Evolutionary conservation across 2,329 filamentous ascomycete genomes (phyloP).

Genomic region (Fusarium sp.): DNA sequence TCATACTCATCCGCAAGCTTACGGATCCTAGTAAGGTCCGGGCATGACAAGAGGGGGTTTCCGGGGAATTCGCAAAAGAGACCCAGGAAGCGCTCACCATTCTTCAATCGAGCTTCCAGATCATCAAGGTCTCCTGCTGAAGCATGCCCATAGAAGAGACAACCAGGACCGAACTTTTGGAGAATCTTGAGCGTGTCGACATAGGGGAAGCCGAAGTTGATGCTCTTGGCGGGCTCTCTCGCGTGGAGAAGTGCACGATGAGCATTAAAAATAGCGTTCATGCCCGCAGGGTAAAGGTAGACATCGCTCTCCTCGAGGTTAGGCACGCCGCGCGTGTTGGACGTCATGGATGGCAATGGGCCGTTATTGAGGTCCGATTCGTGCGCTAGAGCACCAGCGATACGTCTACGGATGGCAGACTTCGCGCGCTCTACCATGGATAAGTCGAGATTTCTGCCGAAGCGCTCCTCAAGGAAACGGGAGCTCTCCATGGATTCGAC

Average conservation of each 20-base stretch:
- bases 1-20: constrained; percentile 81
- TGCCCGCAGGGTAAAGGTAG: constrained; percentile 86
- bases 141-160: constrained; percentile 85
- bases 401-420: constrained; percentile 83
- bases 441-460: constrained; percentile 87
- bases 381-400: constrained; percentile 83
- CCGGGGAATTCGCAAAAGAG: constrained; percentile 96
- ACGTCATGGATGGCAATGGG: constrained; percentile 34
- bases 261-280: constrained; percentile 93
- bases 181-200: constrained; percentile 96
- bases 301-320: constrained; percentile 86
- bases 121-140: constrained; percentile 83
- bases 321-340: constrained; percentile 64
- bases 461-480: constrained; percentile 91
- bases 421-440: constrained; percentile 83
- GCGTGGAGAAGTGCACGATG: constrained; percentile 77
- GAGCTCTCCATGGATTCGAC: constrained; percentile 70
- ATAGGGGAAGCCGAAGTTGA: constrained; percentile 97
- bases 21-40: constrained; percentile 84
- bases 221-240: constrained; percentile 73
- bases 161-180: constrained; percentile 92
- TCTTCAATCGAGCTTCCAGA: constrained; percentile 74
- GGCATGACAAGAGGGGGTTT: constrained; percentile 87
- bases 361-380: constrained; percentile 64
- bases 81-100: constrained; percentile 79